Percentiles rank a stretch among this genome's conserved stretches.
Evolutionary conservation across 176 grass and related monocot genomes (phyloP).

Genomic region (Otatea glauca): DNA sequence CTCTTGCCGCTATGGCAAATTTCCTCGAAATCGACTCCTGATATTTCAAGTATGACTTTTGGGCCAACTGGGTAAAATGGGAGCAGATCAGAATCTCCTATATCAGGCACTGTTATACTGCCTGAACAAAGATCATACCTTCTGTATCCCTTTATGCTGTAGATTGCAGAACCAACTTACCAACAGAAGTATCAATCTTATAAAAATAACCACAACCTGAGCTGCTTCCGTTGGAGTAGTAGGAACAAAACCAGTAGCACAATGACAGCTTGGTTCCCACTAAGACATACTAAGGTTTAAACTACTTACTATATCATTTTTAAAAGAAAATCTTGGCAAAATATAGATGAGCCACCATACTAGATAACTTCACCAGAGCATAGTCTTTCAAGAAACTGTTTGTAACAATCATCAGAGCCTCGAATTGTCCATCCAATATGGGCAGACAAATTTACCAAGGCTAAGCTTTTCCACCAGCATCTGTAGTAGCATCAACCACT

Average conservation of each 20-base stretch:
- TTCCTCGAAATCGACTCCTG: conserved; percentile 17
- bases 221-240: conserved; percentile 5
- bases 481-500: conserved; percentile 47
- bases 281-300: conserved; percentile 28
- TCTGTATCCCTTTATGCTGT: not conserved
- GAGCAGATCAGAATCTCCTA: conserved; percentile 38
- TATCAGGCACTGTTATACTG: conserved; percentile 42
- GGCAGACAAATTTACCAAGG: conserved; percentile 13
- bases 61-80: conserved; percentile 37
- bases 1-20: not conserved
- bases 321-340: conserved; percentile 10
- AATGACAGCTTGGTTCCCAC: conserved; percentile 20
- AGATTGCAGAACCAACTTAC: conserved; percentile 38
- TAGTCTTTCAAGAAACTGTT: conserved; percentile 13
- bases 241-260: not conserved
- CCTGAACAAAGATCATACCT: conserved; percentile 47
- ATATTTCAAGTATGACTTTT: conserved; percentile 14
- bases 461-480: conserved; percentile 47
- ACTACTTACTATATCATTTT: not conserved
- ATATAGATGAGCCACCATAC: conserved; percentile 22
- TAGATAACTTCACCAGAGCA: conserved; percentile 27
- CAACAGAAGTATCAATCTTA: conserved; percentile 24
- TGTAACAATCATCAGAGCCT: conserved; percentile 38
- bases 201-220: conserved; percentile 39
- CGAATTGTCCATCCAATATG: not conserved